phyloP scores from a whole-genome alignment of 164 flowering plant species.

The Nelumbo lutea region DNA sequence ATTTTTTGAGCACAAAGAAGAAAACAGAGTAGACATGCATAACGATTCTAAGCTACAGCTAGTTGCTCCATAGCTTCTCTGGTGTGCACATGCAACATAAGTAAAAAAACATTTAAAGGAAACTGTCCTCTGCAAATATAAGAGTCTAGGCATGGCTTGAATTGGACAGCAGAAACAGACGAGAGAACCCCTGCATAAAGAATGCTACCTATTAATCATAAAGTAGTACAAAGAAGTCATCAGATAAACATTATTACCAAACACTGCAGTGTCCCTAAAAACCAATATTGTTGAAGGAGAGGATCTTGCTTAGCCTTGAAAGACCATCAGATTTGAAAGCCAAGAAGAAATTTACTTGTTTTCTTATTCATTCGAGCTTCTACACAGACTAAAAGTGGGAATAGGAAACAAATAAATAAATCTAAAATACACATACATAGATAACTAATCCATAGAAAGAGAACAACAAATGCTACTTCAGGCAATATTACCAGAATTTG shows the following conservation, averaged over 20 bases:
- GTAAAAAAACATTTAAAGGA: constrained; percentile 7
- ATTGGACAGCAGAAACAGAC: constrained; percentile 5
- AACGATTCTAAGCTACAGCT: constrained; percentile 13
- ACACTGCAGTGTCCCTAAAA: no score
- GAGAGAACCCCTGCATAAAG: constrained; percentile 31
- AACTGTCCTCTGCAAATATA: constrained; percentile 8
- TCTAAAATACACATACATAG: no score
- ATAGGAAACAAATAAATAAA: no score
- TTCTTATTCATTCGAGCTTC: no score
- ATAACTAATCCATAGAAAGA: no score
- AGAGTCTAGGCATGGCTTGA: constrained; percentile 10
- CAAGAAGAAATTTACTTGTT: no score
- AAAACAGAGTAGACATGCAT: constrained; percentile 5
- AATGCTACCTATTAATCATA: background rate
- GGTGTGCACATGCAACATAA: constrained; percentile 2
- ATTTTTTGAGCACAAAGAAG: constrained; percentile 10
- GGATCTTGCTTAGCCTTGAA: no score
- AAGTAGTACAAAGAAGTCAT: background rate
- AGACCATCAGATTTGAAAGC: no score
- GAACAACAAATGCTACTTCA: no score
- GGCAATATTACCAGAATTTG: no score
- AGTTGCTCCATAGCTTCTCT: constrained; percentile 9
- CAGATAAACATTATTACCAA: background rate
- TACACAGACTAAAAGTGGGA: no score
- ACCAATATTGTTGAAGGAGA: no score